Percentiles rank a stretch among this genome's conserved stretches.
Conservation (phyloP, 192 early-diverging fungal genomes). For the Backusella macrospora region DNA sequence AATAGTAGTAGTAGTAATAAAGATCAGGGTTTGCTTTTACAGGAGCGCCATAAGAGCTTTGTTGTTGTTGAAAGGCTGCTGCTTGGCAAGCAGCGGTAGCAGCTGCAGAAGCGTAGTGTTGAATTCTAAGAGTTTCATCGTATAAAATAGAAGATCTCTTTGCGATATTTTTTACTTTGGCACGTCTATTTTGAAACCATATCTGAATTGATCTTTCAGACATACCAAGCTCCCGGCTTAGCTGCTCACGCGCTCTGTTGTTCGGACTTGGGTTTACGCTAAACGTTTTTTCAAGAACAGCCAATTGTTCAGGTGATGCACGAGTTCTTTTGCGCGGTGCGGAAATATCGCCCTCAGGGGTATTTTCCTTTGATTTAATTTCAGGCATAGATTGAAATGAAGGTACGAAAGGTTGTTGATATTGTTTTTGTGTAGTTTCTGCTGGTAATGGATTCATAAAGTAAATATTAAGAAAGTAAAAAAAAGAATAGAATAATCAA, state of each 20-base stretch:
- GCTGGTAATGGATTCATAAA: not conserved
- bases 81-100: conserved; percentile 39
- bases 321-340: conserved; percentile 60
- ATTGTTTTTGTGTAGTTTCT: not conserved
- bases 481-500: not conserved
- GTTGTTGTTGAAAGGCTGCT: conserved; percentile 23
- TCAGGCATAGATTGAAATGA: conserved; percentile 12
- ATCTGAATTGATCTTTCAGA: conserved; percentile 77
- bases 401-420: conserved; percentile 2
- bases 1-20: conserved; percentile 40
- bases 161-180: conserved; percentile 72
- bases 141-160: conserved; percentile 36
- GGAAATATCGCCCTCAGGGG: conserved; percentile 6
- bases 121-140: conserved; percentile 32
- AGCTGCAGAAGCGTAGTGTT: conserved; percentile 33
- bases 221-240: conserved; percentile 72
- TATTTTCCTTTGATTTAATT: conserved; percentile 1
- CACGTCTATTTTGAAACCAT: conserved; percentile 85
- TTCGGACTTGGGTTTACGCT: conserved; percentile 69
- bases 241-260: conserved; percentile 61
- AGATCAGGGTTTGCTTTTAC: conserved; percentile 27
- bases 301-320: conserved; percentile 66
- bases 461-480: conserved; percentile 1
- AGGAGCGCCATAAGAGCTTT: conserved; percentile 1
- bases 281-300: conserved; percentile 72